Evolutionary conservation across 345 rosid species (phyloP).

Genomic region (Sonneratia caseolaris): DNA sequence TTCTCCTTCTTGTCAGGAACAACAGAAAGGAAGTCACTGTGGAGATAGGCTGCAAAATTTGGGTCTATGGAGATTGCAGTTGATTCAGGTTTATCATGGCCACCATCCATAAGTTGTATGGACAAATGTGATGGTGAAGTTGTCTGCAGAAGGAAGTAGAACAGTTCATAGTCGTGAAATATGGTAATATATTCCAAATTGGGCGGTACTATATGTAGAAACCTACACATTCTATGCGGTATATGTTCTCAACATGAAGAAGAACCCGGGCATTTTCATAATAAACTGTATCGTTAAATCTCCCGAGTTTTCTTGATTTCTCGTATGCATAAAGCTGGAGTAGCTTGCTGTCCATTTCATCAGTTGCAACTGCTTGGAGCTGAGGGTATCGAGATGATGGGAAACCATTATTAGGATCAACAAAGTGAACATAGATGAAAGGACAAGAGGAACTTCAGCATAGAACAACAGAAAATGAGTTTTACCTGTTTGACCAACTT

Average conservation of each 20-base stretch:
- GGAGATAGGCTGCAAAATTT: slow-evolving; percentile 65
- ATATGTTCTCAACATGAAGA: slow-evolving; percentile 78
- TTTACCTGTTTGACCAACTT: slow-evolving; percentile 88
- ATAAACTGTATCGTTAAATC: slow-evolving; percentile 57
- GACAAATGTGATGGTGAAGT: slow-evolving; percentile 46
- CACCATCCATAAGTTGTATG: slow-evolving; percentile 82
- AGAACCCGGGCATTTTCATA: slow-evolving; percentile 79
- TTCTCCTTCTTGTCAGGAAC: slow-evolving; percentile 50
- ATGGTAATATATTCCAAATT: background rate
- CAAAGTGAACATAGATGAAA: background rate
- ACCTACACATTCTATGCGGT: slow-evolving; percentile 90
- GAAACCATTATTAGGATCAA: background rate
- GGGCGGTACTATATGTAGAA: slow-evolving; percentile 1
- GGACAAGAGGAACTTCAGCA: background rate
- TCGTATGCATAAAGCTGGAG: slow-evolving; percentile 77
- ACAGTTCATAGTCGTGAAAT: background rate
- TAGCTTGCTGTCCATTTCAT: slow-evolving; percentile 87
- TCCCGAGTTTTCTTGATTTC: slow-evolving; percentile 64
- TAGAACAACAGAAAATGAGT: slow-evolving; percentile 6
- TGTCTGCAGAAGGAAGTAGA: slow-evolving; percentile 36
- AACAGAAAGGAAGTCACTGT: slow-evolving; percentile 52
- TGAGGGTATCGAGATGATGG: slow-evolving; percentile 17
- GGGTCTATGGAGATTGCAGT: slow-evolving; percentile 82
- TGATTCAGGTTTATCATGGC: slow-evolving; percentile 88
- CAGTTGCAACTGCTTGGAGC: slow-evolving; percentile 80